phyloP scores from a whole-genome alignment of 345 rosid genomes.

The Theobroma cacao region DNA sequence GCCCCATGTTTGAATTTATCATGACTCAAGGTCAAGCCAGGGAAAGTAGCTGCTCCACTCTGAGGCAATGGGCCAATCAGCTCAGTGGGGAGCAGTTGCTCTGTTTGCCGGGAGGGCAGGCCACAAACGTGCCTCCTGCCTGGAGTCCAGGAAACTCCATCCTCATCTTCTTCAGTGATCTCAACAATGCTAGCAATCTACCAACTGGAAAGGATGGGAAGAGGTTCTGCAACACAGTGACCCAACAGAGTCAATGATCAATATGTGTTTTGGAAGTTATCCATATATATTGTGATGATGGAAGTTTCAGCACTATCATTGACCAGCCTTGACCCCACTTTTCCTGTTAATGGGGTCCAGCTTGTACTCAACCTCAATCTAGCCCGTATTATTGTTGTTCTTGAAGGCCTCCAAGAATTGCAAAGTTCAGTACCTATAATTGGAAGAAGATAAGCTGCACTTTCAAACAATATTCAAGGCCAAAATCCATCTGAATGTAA shows the following conservation, averaged over 20 bases:
- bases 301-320: conserved; percentile 20
- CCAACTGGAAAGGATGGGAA: conserved; percentile 10
- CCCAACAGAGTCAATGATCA: conserved; percentile 19
- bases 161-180: neutral
- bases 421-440: neutral
- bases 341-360: conserved; percentile 10
- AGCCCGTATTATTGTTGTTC: neutral
- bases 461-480: neutral
- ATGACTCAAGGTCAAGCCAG: neutral
- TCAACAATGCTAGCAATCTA: conserved; percentile 22
- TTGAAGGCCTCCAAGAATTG: neutral
- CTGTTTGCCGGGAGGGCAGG: conserved; percentile 9
- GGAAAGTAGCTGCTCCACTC: conserved; percentile 9
- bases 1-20: neutral
- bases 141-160: conserved; percentile 25
- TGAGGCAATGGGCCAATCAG: neutral
- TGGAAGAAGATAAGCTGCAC: neutral
- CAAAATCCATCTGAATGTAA: neutral
- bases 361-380: neutral
- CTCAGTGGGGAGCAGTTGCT: neutral
- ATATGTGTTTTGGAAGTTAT: conserved; percentile 25
- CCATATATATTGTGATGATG: conserved; percentile 1
- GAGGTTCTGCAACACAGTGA: conserved; percentile 9
- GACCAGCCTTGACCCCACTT: conserved; percentile 12
- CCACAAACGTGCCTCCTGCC: conserved; percentile 39